Evolutionary conservation across 2,329 filamentous ascomycete genomes (phyloP).

Genomic region (Fusarium neocosmosporiellum): DNA sequence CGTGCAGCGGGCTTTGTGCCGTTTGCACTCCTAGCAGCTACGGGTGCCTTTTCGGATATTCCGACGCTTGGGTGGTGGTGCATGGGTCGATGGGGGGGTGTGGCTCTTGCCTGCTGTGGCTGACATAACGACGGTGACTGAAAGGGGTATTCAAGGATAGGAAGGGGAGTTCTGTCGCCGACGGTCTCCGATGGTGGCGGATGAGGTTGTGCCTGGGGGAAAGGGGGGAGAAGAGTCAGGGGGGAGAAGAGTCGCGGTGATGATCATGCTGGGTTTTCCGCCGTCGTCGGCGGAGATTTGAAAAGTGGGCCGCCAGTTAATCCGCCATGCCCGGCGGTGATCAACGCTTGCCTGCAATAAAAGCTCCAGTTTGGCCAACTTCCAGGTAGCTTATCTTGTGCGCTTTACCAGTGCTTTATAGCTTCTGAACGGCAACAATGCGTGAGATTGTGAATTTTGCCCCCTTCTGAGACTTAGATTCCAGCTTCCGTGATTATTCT

Average conservation of each 20-base stretch:
- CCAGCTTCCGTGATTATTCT: background rate
- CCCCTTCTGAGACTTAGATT: background rate
- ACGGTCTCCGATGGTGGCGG: background rate
- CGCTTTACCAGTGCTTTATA: background rate
- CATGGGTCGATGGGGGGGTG: background rate
- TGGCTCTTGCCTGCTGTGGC: background rate
- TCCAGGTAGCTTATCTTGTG: background rate
- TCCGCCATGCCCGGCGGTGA: background rate
- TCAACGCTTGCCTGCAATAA: background rate
- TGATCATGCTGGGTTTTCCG: background rate
- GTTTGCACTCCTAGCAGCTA: slow-evolving; percentile 27
- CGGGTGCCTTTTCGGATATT: slow-evolving; percentile 25
- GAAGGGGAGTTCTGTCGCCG: background rate
- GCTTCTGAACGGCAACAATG: background rate
- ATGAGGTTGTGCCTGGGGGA: background rate
- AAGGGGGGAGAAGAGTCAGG: background rate
- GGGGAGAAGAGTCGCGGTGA: background rate
- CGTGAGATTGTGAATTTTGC: background rate
- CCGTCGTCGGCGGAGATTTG: background rate
- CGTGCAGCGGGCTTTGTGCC: slow-evolving; percentile 20
- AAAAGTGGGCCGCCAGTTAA: background rate
- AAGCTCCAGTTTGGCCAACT: background rate
- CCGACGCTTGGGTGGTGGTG: slow-evolving; percentile 10
- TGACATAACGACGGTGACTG: background rate
- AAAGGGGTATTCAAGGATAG: background rate